phyloP scores from a whole-genome alignment of 2,329 filamentous ascomycete species.

The Aspergillus luchuensis region DNA sequence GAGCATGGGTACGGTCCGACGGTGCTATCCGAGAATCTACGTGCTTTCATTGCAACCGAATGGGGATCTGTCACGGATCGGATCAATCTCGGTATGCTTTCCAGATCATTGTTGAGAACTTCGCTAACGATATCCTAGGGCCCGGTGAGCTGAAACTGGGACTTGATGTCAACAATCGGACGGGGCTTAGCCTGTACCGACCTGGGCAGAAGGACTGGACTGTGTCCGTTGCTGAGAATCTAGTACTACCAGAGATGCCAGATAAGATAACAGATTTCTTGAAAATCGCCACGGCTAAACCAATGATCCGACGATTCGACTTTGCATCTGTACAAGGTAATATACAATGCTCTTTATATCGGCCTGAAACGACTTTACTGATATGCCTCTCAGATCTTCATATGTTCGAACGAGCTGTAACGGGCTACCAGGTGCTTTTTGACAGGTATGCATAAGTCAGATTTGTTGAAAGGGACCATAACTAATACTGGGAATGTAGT shows the following conservation, averaged over 20 bases:
- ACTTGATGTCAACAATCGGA: constrained; percentile 63
- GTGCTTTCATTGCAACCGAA: constrained; percentile 73
- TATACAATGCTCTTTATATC: neutral
- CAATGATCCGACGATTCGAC: constrained; percentile 71
- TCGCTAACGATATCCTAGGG: constrained; percentile 39
- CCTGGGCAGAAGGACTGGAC: constrained; percentile 77
- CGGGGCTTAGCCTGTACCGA: constrained; percentile 67
- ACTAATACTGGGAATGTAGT: constrained; percentile 32
- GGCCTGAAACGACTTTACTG: constrained; percentile 13
- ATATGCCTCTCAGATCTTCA: constrained; percentile 63
- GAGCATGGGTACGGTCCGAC: constrained; percentile 64
- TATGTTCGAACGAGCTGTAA: constrained; percentile 74
- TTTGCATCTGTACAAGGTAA: constrained; percentile 60
- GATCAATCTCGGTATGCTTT: constrained; percentile 66
- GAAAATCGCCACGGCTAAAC: constrained; percentile 56
- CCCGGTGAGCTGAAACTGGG: constrained; percentile 72
- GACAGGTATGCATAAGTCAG: constrained; percentile 53
- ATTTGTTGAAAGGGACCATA: neutral
- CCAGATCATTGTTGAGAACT: neutral
- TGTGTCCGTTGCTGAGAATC: constrained; percentile 70
- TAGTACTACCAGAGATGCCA: constrained; percentile 63
- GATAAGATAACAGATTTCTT: constrained; percentile 66
- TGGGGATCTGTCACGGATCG: constrained; percentile 80
- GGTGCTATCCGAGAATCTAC: constrained; percentile 73
- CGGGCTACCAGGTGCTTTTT: constrained; percentile 75